Evolutionary conservation across 2,329 filamentous ascomycete genomes (phyloP).

Genomic region (Phyllachora maydis): DNA sequence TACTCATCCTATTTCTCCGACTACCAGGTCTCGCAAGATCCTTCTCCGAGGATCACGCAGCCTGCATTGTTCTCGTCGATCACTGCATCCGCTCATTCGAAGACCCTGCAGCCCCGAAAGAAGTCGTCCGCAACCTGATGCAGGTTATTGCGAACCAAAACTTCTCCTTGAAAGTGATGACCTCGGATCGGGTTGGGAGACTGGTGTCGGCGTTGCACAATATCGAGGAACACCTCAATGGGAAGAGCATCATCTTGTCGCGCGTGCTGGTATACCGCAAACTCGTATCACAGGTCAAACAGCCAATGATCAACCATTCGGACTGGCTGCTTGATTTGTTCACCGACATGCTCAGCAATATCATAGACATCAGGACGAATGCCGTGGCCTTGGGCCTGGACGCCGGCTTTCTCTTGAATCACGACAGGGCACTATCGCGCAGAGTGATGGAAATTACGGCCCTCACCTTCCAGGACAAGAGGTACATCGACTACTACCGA

Average conservation of each 20-base stretch:
- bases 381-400: slow-evolving; percentile 59
- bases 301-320: slow-evolving; percentile 47
- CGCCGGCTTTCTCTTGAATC: slow-evolving; percentile 46
- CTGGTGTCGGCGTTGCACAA: slow-evolving; percentile 51
- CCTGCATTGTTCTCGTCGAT: slow-evolving; percentile 66
- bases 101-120: slow-evolving; percentile 49
- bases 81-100: slow-evolving; percentile 57
- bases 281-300: slow-evolving; percentile 49
- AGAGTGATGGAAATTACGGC: slow-evolving; percentile 45
- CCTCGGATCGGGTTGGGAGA: slow-evolving; percentile 43
- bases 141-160: slow-evolving; percentile 63
- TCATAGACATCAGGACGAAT: slow-evolving; percentile 54
- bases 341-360: slow-evolving; percentile 56
- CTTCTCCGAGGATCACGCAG: slow-evolving; percentile 57
- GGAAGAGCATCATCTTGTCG: slow-evolving; percentile 62
- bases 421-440: slow-evolving; percentile 45
- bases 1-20: slow-evolving; percentile 60
- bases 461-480: slow-evolving; percentile 33
- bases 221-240: slow-evolving; percentile 52
- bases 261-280: slow-evolving; percentile 63
- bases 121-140: slow-evolving; percentile 59
- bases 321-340: slow-evolving; percentile 75
- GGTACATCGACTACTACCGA: slow-evolving; percentile 49
- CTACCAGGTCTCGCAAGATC: slow-evolving; percentile 49
- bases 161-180: slow-evolving; percentile 59